Evolutionary conservation across 164 flowering plant species (phyloP).

Genomic region (Umbellularia californica): DNA sequence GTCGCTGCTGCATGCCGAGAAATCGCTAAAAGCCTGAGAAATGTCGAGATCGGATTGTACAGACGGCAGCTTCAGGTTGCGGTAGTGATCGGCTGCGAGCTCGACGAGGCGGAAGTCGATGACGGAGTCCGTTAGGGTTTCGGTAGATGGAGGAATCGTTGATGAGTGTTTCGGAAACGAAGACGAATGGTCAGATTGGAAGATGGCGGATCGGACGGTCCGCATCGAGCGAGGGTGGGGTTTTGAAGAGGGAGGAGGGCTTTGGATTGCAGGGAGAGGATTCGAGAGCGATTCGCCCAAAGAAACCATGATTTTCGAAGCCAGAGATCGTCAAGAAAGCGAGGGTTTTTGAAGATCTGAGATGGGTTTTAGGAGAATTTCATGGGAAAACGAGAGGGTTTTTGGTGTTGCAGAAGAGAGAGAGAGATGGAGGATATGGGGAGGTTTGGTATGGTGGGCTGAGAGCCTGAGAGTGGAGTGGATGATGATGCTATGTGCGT

Average conservation of each 20-base stretch:
- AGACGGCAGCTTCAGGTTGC: constrained; percentile 6
- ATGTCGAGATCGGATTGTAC: constrained; percentile 43
- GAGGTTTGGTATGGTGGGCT: not conserved
- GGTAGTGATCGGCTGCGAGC: constrained; percentile 31
- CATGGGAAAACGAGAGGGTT: not conserved
- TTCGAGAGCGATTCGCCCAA: not conserved
- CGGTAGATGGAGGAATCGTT: constrained; percentile 34
- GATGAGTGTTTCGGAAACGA: constrained; percentile 19
- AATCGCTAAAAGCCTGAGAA: constrained; percentile 80
- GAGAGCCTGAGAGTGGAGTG: not conserved
- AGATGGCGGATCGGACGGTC: constrained; percentile 69
- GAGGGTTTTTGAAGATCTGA: not conserved
- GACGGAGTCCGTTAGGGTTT: constrained; percentile 67
- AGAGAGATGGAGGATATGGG: not conserved
- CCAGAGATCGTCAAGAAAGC: not conserved
- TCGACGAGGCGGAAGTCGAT: constrained; percentile 74
- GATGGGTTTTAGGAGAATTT: not conserved
- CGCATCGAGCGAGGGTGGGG: constrained; percentile 76
- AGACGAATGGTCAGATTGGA: constrained; percentile 22
- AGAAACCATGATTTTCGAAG: not conserved
- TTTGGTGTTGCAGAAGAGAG: not conserved
- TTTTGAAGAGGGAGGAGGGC: constrained; percentile 17
- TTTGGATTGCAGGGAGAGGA: constrained; percentile 25
- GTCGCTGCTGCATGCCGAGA: constrained; percentile 80
- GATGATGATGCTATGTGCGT: not conserved